Percentiles rank a stretch among this genome's conserved stretches.
These are phyloP conservation scores for Pseudozyma tsukubaensis DNA, from an alignment of 1,284 basidiomycete genomes.

Conservation along the genomic window DNA sequence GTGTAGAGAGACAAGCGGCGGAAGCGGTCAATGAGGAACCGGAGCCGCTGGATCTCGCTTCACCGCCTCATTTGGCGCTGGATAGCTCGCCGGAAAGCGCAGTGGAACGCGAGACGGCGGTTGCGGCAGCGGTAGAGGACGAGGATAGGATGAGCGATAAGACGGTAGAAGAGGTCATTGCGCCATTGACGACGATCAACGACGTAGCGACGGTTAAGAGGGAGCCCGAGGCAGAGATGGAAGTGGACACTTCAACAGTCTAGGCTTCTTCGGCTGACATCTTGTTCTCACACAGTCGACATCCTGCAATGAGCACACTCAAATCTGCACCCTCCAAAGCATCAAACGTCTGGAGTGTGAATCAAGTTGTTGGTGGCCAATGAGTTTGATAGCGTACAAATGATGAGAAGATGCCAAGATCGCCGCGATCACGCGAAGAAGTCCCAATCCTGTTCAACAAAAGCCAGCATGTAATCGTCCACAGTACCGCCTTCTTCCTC, in stretches of 20 bases:
- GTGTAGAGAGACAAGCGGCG: neutral
- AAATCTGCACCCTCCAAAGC: no score
- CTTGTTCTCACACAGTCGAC: no score
- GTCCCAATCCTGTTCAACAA: constrained; percentile 80
- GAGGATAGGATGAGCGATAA: constrained; percentile 17
- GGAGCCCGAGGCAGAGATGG: neutral
- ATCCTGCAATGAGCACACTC: no score
- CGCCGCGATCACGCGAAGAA: constrained; percentile 73
- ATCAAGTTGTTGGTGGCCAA: neutral
- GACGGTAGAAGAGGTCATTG: constrained; percentile 18
- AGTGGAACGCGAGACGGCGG: neutral
- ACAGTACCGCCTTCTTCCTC: constrained; percentile 75
- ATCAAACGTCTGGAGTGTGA: no score
- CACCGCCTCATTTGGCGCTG: constrained; percentile 27
- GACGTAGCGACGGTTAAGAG: neutral
- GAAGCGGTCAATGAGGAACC: constrained; percentile 1
- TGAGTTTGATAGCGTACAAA: neutral
- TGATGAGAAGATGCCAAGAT: neutral
- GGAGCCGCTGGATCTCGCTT: constrained; percentile 13
- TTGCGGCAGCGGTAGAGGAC: neutral
- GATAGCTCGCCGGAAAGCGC: constrained; percentile 11
- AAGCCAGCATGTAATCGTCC: constrained; percentile 87
- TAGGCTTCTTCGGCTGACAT: no score
- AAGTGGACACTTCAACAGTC: neutral
- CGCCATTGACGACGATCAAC: neutral